phyloP scores from a whole-genome alignment of 139 green algal species.

The Tetradesmus lagerheimii region DNA sequence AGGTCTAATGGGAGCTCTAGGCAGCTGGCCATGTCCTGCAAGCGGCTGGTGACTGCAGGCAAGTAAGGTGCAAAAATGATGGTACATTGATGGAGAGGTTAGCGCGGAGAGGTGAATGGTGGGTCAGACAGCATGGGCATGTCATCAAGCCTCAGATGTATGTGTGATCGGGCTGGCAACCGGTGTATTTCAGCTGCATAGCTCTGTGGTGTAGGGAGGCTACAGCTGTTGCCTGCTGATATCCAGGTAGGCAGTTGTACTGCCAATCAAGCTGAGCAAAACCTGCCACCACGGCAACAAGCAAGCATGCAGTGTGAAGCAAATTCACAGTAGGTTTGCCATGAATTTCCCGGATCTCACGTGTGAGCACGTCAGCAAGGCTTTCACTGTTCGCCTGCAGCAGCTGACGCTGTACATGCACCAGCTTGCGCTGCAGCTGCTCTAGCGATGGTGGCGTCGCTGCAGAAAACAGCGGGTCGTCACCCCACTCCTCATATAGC shows the following conservation, averaged over 20 bases:
- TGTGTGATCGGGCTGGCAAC: background rate
- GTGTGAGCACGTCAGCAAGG: constrained; percentile 25
- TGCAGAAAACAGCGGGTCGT: constrained; percentile 21
- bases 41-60: constrained; percentile 35
- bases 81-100: too few species aligned
- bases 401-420: background rate
- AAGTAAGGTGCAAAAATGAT: background rate
- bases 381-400: constrained; percentile 8
- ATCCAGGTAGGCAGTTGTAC: background rate
- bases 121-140: too few species aligned
- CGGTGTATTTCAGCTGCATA: background rate
- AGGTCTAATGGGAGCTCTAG: constrained; percentile 24
- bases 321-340: too few species aligned
- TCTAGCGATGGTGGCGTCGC: constrained; percentile 8
- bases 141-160: too few species aligned
- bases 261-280: background rate
- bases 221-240: background rate
- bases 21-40: constrained; percentile 43
- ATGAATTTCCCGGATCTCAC: background rate
- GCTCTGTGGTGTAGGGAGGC: too few species aligned
- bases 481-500: background rate
- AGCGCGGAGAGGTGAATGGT: too few species aligned
- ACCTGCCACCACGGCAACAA: background rate
- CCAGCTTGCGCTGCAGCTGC: constrained; percentile 44
- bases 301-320: too few species aligned